Conservation (phyloP, 768 basidiomycete species). For the Rhodotorula kratochvilovae region DNA sequence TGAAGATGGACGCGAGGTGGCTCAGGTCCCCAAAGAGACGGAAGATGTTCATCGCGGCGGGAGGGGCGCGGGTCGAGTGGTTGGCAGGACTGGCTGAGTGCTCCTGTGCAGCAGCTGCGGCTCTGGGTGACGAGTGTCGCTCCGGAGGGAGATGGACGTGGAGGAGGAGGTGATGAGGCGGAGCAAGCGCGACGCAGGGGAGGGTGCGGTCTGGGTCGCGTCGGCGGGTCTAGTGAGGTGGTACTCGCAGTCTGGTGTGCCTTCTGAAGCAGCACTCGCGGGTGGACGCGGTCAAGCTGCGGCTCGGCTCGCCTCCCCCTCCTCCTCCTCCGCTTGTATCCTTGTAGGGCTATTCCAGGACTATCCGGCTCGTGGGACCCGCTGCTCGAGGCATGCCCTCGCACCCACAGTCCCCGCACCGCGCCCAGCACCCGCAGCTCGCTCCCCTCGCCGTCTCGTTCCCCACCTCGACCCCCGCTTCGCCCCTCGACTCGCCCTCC, state of each 20-base stretch:
- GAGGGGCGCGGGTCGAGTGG: too few relatives aligned
- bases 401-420: neutral
- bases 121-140: too few relatives aligned
- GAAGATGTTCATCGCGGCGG: slow-evolving; percentile 42
- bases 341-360: too few relatives aligned
- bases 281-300: too few relatives aligned
- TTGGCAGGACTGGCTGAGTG: neutral
- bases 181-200: neutral
- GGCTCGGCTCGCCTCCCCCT: too few relatives aligned
- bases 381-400: slow-evolving; percentile 2
- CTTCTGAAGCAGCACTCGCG: too few relatives aligned
- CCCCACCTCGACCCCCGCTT: neutral
- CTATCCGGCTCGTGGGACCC: too few relatives aligned
- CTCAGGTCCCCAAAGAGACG: slow-evolving; percentile 51
- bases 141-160: too few relatives aligned
- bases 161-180: too few relatives aligned
- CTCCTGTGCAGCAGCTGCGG: too few relatives aligned
- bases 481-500: neutral
- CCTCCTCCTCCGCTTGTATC: too few relatives aligned
- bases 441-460: neutral
- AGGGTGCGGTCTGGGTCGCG: neutral
- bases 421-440: neutral
- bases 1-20: slow-evolving; percentile 53
- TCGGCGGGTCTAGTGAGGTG: neutral
- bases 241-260: too few relatives aligned